Evolutionary conservation across 1,284 basidiomycete genomes (phyloP).

Genomic region (Phylloporus sp.): DNA sequence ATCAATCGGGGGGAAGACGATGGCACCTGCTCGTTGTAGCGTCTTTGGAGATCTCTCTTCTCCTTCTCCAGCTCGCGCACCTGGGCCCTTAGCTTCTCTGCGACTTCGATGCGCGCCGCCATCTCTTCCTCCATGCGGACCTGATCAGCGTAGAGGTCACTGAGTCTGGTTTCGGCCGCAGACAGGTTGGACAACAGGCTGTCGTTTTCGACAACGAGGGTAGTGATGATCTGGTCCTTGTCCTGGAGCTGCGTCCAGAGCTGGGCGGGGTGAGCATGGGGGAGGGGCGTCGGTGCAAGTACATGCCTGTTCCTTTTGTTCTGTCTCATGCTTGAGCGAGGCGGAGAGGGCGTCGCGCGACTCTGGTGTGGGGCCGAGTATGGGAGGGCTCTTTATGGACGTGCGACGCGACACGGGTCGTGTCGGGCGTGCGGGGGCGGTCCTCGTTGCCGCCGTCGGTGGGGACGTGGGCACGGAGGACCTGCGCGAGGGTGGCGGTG

Average conservation of each 20-base stretch:
- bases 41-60: constrained; percentile 76
- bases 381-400: constrained; percentile 53
- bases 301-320: constrained; percentile 79
- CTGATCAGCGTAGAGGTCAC: constrained; percentile 82
- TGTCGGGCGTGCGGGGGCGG: constrained; percentile 54
- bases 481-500: constrained; percentile 55
- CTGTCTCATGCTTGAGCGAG: constrained; percentile 76
- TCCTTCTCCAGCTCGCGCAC: constrained; percentile 84
- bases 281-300: constrained; percentile 4
- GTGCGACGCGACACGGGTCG: constrained; percentile 56
- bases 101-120: constrained; percentile 77
- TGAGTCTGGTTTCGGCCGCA: constrained; percentile 70
- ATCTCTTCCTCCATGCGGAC: constrained; percentile 78
- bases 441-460: constrained; percentile 30
- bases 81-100: constrained; percentile 78
- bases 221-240: constrained; percentile 73
- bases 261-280: constrained; percentile 46
- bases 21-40: constrained; percentile 82
- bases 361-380: constrained; percentile 46
- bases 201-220: constrained; percentile 68
- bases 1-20: constrained; percentile 26
- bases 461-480: constrained; percentile 45
- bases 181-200: constrained; percentile 68
- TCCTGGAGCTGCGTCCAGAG: constrained; percentile 78
- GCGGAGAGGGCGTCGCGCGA: constrained; percentile 62